Base-by-base conservation (phyloP, 1,139 yeast species). In the Geotrichum reessii region DNA sequence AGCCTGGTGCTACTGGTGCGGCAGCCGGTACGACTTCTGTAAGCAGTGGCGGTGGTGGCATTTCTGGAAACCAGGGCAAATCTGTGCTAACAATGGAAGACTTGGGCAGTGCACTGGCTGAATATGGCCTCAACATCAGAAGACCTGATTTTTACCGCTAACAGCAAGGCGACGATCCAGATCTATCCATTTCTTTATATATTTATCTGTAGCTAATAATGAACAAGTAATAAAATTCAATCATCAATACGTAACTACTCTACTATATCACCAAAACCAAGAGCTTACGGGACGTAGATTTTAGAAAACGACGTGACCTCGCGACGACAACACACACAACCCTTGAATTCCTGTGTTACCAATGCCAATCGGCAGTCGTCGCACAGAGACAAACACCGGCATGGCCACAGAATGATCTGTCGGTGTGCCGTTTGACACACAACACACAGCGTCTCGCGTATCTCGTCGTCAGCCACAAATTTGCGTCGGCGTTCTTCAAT, bases 141-240 rank as follows among this genome's bases (percentile, higher is more conserved):
- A 80, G 97, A 65, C 98, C 99, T 0, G 98, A 92, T 64, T 95
- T 92, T 71, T 95, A 93, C 74, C 83, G 96, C 64, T 87, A 70
- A 70, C 17, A 12, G n/a, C 17, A 49, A 14, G 31, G 27, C 22
- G 22, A 17, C 14, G 8, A 49, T 14, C 6, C n/a, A 8, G 12
- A 21, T 48, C 14, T 42, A 44, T 44, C n/a, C 25, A 19, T 46
- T 19, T 22, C 50, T 8, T 11, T n/a, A 9, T 28, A 49, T 25
- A 49, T 28, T 37, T 27, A 40, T 51, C 19, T 25, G 17, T 37
- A 14, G 22, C 31, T 51, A 40, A 12, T 31, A 37, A 37, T 21
- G 25, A 46, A 46, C 17, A 46, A 46, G n/a, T 11, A 24, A 46
- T 24, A n/a, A 46, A 12, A 28, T 50, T 50, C 27, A 50, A 31